Conservation (phyloP, 176 grass and related monocot genomes). For the Typha latifolia region DNA sequence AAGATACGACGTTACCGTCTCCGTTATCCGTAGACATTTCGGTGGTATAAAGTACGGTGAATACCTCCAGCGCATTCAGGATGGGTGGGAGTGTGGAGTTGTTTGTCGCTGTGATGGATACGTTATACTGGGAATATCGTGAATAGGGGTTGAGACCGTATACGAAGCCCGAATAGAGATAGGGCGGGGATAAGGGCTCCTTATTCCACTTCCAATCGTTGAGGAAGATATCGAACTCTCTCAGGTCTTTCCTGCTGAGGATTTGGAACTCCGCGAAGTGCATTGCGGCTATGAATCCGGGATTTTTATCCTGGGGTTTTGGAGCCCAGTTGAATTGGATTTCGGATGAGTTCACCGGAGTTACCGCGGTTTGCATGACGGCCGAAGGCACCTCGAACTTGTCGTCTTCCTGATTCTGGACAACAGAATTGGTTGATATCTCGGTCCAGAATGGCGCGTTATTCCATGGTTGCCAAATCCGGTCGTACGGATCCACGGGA, state of each 20-base stretch:
- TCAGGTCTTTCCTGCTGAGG: neutral
- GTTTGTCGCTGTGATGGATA: neutral
- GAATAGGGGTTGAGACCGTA: too few relatives aligned
- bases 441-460: neutral
- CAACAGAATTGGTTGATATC: conserved; percentile 11
- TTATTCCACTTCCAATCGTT: neutral
- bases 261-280: neutral
- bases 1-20: neutral
- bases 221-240: neutral
- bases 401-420: neutral
- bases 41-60: neutral
- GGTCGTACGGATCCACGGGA: conserved; percentile 32
- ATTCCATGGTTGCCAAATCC: conserved; percentile 10
- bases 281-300: neutral
- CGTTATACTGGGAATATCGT: neutral
- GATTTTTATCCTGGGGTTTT: neutral
- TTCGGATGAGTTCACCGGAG: conserved; percentile 25
- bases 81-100: conserved; percentile 21
- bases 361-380: conserved; percentile 44
- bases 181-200: neutral
- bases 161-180: neutral
- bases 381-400: conserved; percentile 3
- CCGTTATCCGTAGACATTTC: too few relatives aligned
- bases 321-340: conserved; percentile 6
- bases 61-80: conserved; percentile 18